Evolutionary conservation across 257 asterid species (phyloP).

Genomic region (Euphrasia confusa): DNA sequence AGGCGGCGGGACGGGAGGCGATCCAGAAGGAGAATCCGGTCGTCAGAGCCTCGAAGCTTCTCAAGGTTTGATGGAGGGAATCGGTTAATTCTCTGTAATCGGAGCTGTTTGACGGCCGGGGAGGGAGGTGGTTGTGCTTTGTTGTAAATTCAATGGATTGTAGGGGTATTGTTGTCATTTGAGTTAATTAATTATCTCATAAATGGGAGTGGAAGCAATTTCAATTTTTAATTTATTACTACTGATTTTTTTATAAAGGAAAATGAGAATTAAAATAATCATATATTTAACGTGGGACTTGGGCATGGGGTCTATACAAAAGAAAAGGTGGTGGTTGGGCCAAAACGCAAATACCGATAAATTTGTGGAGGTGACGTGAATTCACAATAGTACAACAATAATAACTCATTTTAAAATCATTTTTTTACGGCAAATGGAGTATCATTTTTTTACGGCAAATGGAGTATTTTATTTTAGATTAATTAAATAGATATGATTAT

Average conservation of each 20-base stretch:
- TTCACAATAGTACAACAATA: neutral
- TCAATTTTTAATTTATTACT: neutral
- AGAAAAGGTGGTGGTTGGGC: constrained; percentile 8
- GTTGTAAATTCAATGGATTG: constrained; percentile 35
- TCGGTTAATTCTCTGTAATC: no score
- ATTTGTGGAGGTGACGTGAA: no score
- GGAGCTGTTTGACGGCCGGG: no score
- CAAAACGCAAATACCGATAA: constrained; percentile 8
- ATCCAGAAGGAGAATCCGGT: constrained; percentile 74
- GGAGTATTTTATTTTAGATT: neutral
- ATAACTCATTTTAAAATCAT: neutral
- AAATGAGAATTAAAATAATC: neutral
- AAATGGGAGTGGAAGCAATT: constrained; percentile 24
- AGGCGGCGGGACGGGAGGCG: constrained; percentile 75
- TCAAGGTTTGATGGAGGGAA: constrained; percentile 44
- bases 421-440: neutral
- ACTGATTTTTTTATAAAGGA: neutral
- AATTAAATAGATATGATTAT: neutral
- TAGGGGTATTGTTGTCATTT: constrained; percentile 44
- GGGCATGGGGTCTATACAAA: neutral
- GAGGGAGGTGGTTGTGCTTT: constrained; percentile 10
- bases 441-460: neutral
- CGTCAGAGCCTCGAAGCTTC: constrained; percentile 68
- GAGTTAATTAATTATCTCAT: constrained; percentile 20
- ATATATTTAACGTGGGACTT: constrained; percentile 10